phyloP scores from a whole-genome alignment of 257 asterid genomes.

The Eustoma russellianum region DNA sequence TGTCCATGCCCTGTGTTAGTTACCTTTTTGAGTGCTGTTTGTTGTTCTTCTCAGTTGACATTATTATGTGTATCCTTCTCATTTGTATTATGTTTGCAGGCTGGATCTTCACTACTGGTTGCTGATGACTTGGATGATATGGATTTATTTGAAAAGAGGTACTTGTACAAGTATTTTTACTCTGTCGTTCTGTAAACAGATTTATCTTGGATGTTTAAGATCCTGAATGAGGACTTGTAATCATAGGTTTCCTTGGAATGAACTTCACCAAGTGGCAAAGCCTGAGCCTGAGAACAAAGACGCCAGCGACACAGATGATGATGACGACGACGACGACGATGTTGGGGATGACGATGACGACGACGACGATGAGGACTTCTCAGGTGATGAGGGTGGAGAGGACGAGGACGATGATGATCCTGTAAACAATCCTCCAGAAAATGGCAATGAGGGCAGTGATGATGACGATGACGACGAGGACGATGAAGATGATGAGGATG shows the following conservation, averaged over 20 bases:
- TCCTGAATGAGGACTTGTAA: background rate
- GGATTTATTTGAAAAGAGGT: constrained; percentile 33
- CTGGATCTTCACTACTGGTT: constrained; percentile 36
- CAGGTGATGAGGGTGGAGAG: constrained; percentile 66
- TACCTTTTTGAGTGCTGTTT: too few species aligned
- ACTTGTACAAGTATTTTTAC: constrained; percentile 3
- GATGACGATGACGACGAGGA: constrained; percentile 29
- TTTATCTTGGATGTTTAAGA: too few species aligned
- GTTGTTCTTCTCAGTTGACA: too few species aligned
- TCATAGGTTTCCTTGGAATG: constrained; percentile 54
- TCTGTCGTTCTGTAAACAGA: too few species aligned
- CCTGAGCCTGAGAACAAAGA: constrained; percentile 50
- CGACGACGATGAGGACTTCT: constrained; percentile 77
- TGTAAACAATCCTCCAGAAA: constrained; percentile 42
- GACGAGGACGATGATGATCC: constrained; percentile 63
- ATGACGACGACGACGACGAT: constrained; percentile 55
- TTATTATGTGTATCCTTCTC: background rate
- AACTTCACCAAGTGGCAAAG: constrained; percentile 32
- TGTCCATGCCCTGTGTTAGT: too few species aligned
- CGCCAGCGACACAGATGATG: constrained; percentile 61
- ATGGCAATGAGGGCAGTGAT: constrained; percentile 57
- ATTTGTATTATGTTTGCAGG: constrained; percentile 27
- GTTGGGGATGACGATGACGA: constrained; percentile 55
- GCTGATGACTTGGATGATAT: constrained; percentile 23
- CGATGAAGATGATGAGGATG: constrained; percentile 24